Base-by-base conservation (phyloP, 108 stramenopile species). In the Cyclostephanos invisitatus region DNA sequence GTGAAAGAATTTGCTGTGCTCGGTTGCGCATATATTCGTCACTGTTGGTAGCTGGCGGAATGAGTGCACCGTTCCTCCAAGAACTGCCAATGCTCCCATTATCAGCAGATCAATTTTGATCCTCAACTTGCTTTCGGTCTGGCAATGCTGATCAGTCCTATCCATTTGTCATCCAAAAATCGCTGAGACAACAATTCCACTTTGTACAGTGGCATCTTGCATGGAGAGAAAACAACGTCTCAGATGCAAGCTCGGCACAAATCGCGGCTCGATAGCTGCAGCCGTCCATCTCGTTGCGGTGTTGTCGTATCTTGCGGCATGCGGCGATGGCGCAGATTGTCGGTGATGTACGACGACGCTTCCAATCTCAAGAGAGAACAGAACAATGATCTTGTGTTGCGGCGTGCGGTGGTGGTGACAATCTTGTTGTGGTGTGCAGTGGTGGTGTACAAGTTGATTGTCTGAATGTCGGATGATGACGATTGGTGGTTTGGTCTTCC, bases 1-100 rank as follows among this genome's bases (percentile, higher is more conserved):
- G 21, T 64, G 63, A 25, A 64, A 64, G 46, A 64, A 64, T 46
- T 44, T 46, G 42, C 14, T n/a, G 63, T 64, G 63, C 24, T 64
- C 62, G 37, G 27, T 46, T 46, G 63, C 12, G 22, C 46, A 46
- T 11, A 25, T 17, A 46, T 46, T 64, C 21, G 62, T 64, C 25
- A 46, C 18, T 40, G 20, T 46, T 42, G 7, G 25, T 14, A 46
- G 42, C 9, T 46, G 21, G 37, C 44, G 63, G 25, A 64, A 48
- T 38, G 44, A 24, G 21, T 25, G 20, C 11, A 47, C 47, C 7
- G 42, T 22, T 46, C 12, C 42, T n/a, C 62, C 46, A 15, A 64
- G 46, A 47, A 64, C 24, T 14, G 32, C 42, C 27, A 64, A 25
- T 15, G 42, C 40, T 24, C 35, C 40, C 63, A 64, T 46, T 10